Evolutionary conservation across 2,329 filamentous ascomycete genomes (phyloP), one percentile per base, ranked within the genome.

Genomic region (Endoconidiophora polonica): DNA sequence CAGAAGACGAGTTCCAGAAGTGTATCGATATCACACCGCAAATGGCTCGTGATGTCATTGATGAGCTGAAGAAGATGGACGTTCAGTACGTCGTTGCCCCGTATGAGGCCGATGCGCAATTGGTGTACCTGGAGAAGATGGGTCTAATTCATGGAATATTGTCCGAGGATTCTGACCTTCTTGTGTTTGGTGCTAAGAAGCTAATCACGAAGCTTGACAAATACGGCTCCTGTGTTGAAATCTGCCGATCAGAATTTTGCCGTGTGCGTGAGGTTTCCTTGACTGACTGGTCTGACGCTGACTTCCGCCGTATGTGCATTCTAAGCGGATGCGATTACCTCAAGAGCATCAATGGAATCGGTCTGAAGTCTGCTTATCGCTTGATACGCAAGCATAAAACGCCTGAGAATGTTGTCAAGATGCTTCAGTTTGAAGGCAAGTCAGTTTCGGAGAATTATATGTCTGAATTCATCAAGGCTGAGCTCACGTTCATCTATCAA

Each of bases 241-340:
- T 98, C 61, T 86, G 86, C 58, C 82, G 91, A 33, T 77, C 77
- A 12, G 85, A 95, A 60, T 96, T 98, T 60, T 83, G 85, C 48
- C 79, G 85, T 26, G 93, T 86, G 56, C 81, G 84, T 46, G 91
- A 95, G 56, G 74, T 96, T 45, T 94, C 83, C 49, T 67, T 98
- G 39, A 82, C 86, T 3, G 90, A 88, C 5, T 98, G 90, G 90
- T 83, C 85, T 2, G 90, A 96, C 62, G 71, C 73, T 7, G 86
- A 95, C 57, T 98, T 98, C 59, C 77, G 91, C 53, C 80, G 79
- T 48, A 98, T 98, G 91, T 86, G 88, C 39, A 98, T 98, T 57
- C 67, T 98, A 53, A 94, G 87, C 61, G 91, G 91, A 5, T 98
- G 91, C 61, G 91, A 98, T 62, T 98, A 98, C 62, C 73, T 96